Evolutionary conservation across 352 stramenopile species (phyloP), one percentile per base, ranked within the genome.

Genomic region (Hyaloperonospora brassicae): DNA sequence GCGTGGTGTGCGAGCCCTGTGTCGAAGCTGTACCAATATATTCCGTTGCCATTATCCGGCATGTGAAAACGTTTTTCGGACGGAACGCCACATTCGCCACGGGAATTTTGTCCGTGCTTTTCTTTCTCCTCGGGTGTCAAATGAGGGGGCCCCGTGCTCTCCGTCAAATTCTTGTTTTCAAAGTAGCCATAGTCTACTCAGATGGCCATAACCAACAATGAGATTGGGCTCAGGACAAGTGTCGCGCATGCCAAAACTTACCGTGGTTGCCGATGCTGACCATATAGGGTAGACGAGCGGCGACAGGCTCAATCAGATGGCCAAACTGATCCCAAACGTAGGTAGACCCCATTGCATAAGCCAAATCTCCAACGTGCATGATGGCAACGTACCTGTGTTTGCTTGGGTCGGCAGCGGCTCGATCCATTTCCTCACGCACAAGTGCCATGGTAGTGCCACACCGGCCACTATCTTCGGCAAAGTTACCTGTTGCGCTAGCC

Each of bases 251-350:
- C 3, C 35, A 6, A 17, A 36, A 52, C 62, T 34, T 58, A 72
- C 66, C 73, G 56, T 82, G 66, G 39, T 84, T 84, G 10, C 73
- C 71, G 1, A 82, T 59, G 12, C 50, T 64, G 24, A 96, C 72
- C 77, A 95, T 85, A 36, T 94, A 82, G 1, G 89, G 82, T 1
- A 96, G 68, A 14, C 69, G 65, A 7, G 79, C 72, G 7, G 86
- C 73, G 46, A 83, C 76, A 4, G 77, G 72, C 57, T 93, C 56
- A 57, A 96, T 92, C 51, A 96, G 71, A 27, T 82, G 52, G 13
- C 84, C 70, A 40, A 87, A 90, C 41, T 91, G 73, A 34, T 96
- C 87, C 89, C 89, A 96, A 45, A 89, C 64, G 38, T 71, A 87
- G 2, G 85, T 89, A 9, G 62, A 47, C 1, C 76, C 74, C 35